Base-by-base conservation (phyloP, 106 monocot species). In the Narthecium ossifragum region DNA sequence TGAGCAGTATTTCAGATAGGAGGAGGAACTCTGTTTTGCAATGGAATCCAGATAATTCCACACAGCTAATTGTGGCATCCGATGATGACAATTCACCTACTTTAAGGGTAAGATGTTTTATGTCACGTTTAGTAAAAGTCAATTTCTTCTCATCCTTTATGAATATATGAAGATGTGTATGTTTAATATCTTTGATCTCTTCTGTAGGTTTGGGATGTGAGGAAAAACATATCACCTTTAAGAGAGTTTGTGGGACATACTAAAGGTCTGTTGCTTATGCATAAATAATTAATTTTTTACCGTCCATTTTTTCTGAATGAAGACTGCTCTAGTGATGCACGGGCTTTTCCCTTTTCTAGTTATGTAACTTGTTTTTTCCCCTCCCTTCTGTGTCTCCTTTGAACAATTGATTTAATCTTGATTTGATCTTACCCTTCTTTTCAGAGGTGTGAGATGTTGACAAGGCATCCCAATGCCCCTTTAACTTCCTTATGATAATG, bases 21-120 rank as follows among this genome's bases (percentile, higher is more conserved):
- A 80, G 83, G 46, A 87, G 81, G 27, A 86, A 86, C 78, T 87
- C 96, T 59, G 90, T 98, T 72, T 76, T 98, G 65, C 96, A 98
- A 73, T 98, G 96, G 96, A 90, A 90, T 66, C 96, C 90, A 50
- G 96, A 98, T 68, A 69, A 81, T 55, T 98, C 86, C 1, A 90
- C 96, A 6, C 90, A 96, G 41, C 52, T 96, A 10, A 77, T 90
- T 55, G 43, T 90, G 71, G 96, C 86, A 68, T 90, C 90, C 31
- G 96, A 96, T 78, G 96, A 90, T 74, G 96, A 90, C 21, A 73
- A 12, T 69, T 83, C 83, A 7, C 90, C 96, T 66, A 67, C 96
- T 61, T 66, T 96, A 6, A 80, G 78, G 60, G 96, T 96, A 82
- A 38, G 34, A 10, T 30, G 0, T 38, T 10, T 20, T 21, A 25